Percentiles rank a stretch among this genome's conserved stretches.
Evolutionary conservation across 768 basidiomycete genomes (phyloP).

Genomic region (Naganishia randhawae): DNA sequence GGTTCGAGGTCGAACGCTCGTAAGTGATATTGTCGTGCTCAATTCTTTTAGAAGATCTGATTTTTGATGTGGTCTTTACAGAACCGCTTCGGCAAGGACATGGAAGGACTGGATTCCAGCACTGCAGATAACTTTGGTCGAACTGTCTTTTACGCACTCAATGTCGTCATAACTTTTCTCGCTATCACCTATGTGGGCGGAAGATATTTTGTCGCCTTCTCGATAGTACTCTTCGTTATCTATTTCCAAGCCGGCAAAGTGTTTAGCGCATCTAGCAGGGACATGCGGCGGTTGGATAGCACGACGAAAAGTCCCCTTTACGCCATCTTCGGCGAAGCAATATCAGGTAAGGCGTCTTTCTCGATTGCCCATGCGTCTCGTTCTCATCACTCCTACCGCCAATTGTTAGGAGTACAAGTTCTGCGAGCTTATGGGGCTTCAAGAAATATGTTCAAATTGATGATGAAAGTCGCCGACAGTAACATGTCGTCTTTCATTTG

Average conservation of each 20-base stretch:
- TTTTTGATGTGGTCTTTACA: conserved; percentile 29
- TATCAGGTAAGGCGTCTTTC: conserved; percentile 46
- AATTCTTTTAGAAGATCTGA: too few species aligned
- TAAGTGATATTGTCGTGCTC: not conserved
- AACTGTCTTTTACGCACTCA: conserved; percentile 67
- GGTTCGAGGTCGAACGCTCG: conserved; percentile 63
- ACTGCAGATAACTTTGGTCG: conserved; percentile 82
- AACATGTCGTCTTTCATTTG: conserved; percentile 22
- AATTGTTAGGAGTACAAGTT: conserved; percentile 52
- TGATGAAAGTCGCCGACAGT: conserved; percentile 63
- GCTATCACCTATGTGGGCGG: conserved; percentile 78
- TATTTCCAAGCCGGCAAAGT: conserved; percentile 54
- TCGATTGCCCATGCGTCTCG: not conserved
- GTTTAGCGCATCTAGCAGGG: conserved; percentile 79
- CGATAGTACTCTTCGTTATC: conserved; percentile 30
- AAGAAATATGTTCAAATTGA: conserved; percentile 36
- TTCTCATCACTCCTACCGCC: conserved; percentile 34
- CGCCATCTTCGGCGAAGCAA: conserved; percentile 58
- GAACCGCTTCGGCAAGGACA: conserved; percentile 63
- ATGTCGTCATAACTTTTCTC: conserved; percentile 65
- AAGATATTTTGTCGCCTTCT: conserved; percentile 63
- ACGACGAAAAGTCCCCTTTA: conserved; percentile 58
- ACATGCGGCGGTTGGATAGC: conserved; percentile 53
- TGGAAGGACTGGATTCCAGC: conserved; percentile 77
- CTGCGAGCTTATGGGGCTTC: conserved; percentile 77